Evolutionary conservation across 2,329 filamentous ascomycete species (phyloP).

Genomic region (Colletotrichum lini): DNA sequence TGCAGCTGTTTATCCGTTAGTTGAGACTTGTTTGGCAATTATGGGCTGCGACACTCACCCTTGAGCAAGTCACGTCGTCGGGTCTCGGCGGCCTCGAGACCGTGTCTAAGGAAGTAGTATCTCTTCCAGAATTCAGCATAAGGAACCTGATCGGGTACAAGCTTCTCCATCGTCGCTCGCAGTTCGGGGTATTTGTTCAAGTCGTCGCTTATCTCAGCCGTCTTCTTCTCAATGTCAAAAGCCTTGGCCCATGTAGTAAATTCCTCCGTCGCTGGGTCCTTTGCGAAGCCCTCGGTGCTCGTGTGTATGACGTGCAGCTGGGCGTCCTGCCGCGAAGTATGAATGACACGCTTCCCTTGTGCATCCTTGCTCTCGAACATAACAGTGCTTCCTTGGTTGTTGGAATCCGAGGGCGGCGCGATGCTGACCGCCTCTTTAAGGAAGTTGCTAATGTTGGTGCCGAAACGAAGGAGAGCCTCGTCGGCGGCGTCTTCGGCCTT

Average conservation of each 20-base stretch:
- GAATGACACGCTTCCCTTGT: constrained; percentile 91
- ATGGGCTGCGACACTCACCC: constrained; percentile 68
- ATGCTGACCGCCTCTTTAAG: constrained; percentile 92
- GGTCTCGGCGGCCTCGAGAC: constrained; percentile 93
- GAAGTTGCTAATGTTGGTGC: constrained; percentile 90
- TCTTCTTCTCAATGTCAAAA: constrained; percentile 89
- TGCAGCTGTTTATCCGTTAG: constrained; percentile 65
- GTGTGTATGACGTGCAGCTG: constrained; percentile 97
- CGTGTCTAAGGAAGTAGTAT: constrained; percentile 95
- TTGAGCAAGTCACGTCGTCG: constrained; percentile 91
- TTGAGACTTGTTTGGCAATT: constrained; percentile 10
- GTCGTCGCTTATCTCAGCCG: constrained; percentile 84
- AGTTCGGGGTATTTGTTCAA: constrained; percentile 90
- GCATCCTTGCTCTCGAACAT: constrained; percentile 96
- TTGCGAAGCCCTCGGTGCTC: constrained; percentile 83
- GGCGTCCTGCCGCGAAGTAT: constrained; percentile 93
- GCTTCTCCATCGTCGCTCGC: constrained; percentile 90
- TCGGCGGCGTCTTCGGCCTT: constrained; percentile 95
- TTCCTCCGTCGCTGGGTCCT: constrained; percentile 83
- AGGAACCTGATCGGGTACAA: constrained; percentile 93
- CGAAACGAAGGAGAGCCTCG: constrained; percentile 93
- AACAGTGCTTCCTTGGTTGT: constrained; percentile 71
- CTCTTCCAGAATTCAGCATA: constrained; percentile 93
- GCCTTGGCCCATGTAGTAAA: constrained; percentile 80
- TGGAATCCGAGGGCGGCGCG: constrained; percentile 75